Base-by-base conservation (phyloP, 306 rosid genomes). In the Castanea mollissima region DNA sequence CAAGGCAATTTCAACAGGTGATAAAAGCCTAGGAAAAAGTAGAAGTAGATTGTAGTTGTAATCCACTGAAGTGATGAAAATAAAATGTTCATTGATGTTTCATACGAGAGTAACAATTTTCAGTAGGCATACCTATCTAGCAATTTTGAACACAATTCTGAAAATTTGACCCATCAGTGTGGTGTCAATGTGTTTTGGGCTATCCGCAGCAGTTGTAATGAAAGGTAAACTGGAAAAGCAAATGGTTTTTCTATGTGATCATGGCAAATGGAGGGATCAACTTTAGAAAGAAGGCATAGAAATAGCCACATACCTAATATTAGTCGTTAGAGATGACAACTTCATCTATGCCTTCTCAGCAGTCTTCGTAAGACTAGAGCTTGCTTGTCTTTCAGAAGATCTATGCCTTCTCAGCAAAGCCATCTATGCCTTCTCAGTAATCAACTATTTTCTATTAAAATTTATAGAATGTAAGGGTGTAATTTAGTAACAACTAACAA, bases 311-410 rank as follows among this genome's bases (percentile, higher is more conserved):
- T 58, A 92, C 99, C 96, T 95, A 59, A 95, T 91, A 75, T 90
- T 92, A 6, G 99, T 84, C 80, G 97, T 91, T 87, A 95, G 81
- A 23, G 98, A 85, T 44, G 98, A 95, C 29, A 95, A 80, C 92
- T 95, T 98, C 96, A 95, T 95, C 81, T 92, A 92, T 0, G 98
- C 99, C 75, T 95, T 95, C 92, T 95, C 98, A 0, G 99, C 97
- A 1, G 97, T 91, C 91, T 95, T 98, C 0, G 97, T 95, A 23
- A 95, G 96, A 31, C 81, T 90, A 97, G 74, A 32, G 99, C 99
- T 80, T 95, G 99, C 81, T 92, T 95, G 75, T 95, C 99, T 78
- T 92, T 92, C 89, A 91, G 62, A 71, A 92, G 92, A 71, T 92
- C 98, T 14, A 90, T 92, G 41, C 99, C 98, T 78, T 92, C 99